Evolutionary conservation across 805 yeast genomes (phyloP), one percentile per base, ranked within the genome.

Genomic region (Kazachstania martiniae): DNA sequence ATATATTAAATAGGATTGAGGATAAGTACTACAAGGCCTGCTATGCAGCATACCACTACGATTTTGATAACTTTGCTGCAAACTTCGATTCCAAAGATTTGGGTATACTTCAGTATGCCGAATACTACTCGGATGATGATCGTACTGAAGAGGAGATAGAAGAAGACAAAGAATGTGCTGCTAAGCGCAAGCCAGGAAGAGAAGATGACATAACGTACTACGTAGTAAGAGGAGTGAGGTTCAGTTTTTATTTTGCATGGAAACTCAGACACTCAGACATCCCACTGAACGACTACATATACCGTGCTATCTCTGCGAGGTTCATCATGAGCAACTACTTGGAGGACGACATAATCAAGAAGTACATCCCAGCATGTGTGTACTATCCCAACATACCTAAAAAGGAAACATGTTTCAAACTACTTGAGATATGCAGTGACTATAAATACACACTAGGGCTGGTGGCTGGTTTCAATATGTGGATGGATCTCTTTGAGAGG

Each of bases 251-350:
- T 9, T 32, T 32, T 27, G 34, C 34, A 4, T 25, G 14, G 19
- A 21, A 22, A 13, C 10, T 27, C 17, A 27, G 25, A 13, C 15
- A 28, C 16, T 27, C 30, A 17, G 23, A 16, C 9, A 12, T 32
- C 4, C 14, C 10, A 21, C 10, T 32, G 17, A 27, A 27, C 14
- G 12, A 17, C 2, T 7, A 18, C 2, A 19, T 32, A 2, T 22
- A n/a, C 12, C 21, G 31, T 10, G 27, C 34, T 9, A 27, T 26
- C 5, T 27, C 30, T 8, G 34, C 30, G 2, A 5, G 21, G 4
- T 32, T 25, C 22, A 27, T 32, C 4, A 32, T 32, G 34, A 27
- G 24, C 18, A 32, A 32, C 19, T 32, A 32, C 15, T 17, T 27
- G 12, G 29, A 27, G 15, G 34, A 27, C 16, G 30, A 27, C 12